These are phyloP conservation scores for Leishmania tarentolae DNA, from an alignment of 208 protist genomes.

Conservation along the genomic window DNA sequence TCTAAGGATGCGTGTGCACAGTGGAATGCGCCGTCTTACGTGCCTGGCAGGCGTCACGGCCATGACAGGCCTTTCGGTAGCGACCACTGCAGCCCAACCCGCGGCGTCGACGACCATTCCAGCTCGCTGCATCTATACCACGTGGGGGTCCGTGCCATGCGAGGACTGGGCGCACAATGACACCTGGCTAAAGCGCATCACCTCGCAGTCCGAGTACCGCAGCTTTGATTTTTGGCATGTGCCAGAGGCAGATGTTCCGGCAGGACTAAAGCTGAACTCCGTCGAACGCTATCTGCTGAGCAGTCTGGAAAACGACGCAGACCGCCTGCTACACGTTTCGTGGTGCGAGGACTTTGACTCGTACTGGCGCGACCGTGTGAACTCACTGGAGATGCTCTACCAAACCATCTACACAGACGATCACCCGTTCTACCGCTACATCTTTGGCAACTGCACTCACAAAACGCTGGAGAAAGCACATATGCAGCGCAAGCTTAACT, in stretches of 20 bases:
- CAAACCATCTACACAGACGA: slow-evolving; percentile 66
- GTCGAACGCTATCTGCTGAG: slow-evolving; percentile 85
- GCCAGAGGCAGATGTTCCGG: slow-evolving; percentile 53
- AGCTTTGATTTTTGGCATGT: slow-evolving; percentile 91
- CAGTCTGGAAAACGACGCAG: slow-evolving; percentile 83
- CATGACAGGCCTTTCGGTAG: slow-evolving; percentile 13
- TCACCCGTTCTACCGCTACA: slow-evolving; percentile 63
- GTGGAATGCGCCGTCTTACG: slow-evolving; percentile 40
- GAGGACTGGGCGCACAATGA: slow-evolving; percentile 65
- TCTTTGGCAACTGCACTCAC: slow-evolving; percentile 76
- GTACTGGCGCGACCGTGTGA: slow-evolving; percentile 88
- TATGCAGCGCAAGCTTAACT: slow-evolving; percentile 84
- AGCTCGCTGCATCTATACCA: slow-evolving; percentile 79
- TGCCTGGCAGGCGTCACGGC: slow-evolving; percentile 20
- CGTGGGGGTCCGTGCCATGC: slow-evolving; percentile 68
- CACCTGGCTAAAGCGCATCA: slow-evolving; percentile 82
- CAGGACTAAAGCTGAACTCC: slow-evolving; percentile 51
- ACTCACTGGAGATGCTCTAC: slow-evolving; percentile 74
- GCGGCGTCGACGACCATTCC: slow-evolving; percentile 16
- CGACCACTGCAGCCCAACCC: slow-evolving; percentile 17
- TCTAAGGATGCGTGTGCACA: background rate
- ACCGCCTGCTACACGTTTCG: slow-evolving; percentile 72
- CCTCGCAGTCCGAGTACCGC: slow-evolving; percentile 68
- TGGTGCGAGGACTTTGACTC: slow-evolving; percentile 91
- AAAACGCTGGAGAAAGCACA: slow-evolving; percentile 67